Evolutionary conservation across 208 protist genomes (phyloP).

Genomic region (Trypanosoma platydactyli): DNA sequence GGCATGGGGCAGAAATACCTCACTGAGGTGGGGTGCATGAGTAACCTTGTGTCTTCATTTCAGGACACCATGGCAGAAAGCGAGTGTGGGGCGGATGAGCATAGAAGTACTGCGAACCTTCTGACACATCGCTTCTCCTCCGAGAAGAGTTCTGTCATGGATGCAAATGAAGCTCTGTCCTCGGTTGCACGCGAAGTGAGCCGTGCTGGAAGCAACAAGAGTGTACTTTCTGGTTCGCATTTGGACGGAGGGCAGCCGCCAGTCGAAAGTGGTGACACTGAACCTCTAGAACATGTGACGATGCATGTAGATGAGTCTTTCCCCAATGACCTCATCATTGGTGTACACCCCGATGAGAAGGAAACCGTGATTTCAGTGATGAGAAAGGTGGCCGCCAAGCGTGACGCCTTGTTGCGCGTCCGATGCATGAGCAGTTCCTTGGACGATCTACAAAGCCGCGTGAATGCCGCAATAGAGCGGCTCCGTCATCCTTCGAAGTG

Average conservation of each 20-base stretch:
- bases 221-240: no score
- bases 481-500: no score
- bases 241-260: no score
- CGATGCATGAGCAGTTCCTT: neutral
- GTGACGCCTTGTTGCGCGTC: neutral
- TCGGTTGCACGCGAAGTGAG: neutral
- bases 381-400: neutral
- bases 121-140: constrained; percentile 6
- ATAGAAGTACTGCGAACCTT: neutral
- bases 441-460: constrained; percentile 8
- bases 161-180: neutral
- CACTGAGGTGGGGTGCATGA: neutral
- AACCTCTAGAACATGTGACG: no score
- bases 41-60: neutral
- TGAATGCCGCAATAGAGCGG: neutral
- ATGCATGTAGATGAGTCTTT: neutral
- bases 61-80: neutral
- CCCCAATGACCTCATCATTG: constrained; percentile 5
- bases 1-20: neutral
- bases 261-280: no score
- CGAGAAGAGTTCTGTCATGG: neutral
- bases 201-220: neutral
- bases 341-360: constrained; percentile 18
- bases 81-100: neutral
- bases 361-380: constrained; percentile 10